phyloP scores from a whole-genome alignment of 345 rosid species.

The Ceriops tagal region DNA sequence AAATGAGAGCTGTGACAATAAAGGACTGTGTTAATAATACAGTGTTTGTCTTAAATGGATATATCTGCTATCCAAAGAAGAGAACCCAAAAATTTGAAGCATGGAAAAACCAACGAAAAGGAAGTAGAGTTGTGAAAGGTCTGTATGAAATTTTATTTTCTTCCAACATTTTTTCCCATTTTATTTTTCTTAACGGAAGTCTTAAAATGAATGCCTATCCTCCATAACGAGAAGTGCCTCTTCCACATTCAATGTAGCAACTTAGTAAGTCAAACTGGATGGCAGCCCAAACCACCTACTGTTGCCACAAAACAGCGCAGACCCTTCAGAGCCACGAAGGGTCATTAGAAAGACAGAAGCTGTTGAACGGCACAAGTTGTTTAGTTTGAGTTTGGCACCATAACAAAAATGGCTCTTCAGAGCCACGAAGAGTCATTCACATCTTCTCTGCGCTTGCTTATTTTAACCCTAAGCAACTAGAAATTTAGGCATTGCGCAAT shows the following conservation, averaged over 20 bases:
- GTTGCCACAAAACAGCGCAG: neutral
- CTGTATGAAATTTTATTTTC: neutral
- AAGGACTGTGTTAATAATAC: no score
- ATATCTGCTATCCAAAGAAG: no score
- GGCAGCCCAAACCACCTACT: neutral
- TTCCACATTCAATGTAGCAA: neutral
- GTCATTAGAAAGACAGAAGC: neutral
- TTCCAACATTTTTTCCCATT: neutral
- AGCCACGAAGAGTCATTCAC: slow-evolving; percentile 1
- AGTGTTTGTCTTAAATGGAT: no score
- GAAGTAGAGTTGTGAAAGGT: no score
- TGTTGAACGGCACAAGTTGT: neutral
- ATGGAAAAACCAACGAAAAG: no score
- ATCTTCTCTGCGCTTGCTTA: slow-evolving; percentile 5
- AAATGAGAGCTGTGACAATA: no score
- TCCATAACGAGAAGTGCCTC: no score
- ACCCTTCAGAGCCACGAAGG: neutral
- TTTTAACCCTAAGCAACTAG: neutral
- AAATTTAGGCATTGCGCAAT: no score
- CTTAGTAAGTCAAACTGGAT: neutral
- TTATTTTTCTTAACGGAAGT: neutral
- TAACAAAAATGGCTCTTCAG: neutral
- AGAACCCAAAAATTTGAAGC: no score
- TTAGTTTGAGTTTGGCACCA: neutral
- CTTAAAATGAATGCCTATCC: neutral